Evolutionary conservation across 2,329 filamentous ascomycete species (phyloP).

Genomic region (Cladosporium sp.): DNA sequence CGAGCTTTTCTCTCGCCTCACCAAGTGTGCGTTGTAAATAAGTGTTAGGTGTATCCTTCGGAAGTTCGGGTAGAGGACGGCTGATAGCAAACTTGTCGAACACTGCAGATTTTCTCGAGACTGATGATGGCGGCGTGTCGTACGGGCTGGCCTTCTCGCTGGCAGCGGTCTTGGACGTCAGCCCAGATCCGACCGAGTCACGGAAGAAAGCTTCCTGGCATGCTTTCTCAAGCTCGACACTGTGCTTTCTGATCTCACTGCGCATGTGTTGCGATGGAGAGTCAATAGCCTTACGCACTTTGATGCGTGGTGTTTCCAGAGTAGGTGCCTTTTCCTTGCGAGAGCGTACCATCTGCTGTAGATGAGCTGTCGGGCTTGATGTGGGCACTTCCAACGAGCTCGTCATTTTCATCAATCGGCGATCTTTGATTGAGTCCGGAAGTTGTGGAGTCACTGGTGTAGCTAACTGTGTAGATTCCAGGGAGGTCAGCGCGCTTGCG

Average conservation of each 20-base stretch:
- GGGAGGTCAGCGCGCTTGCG: slow-evolving; percentile 36
- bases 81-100: slow-evolving; percentile 32
- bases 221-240: slow-evolving; percentile 78
- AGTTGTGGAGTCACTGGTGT: slow-evolving; percentile 25
- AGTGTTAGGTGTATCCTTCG: slow-evolving; percentile 46
- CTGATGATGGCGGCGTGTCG: slow-evolving; percentile 51
- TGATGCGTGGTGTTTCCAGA: slow-evolving; percentile 29
- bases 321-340: slow-evolving; percentile 30
- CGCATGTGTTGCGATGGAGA: slow-evolving; percentile 54
- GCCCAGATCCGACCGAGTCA: slow-evolving; percentile 52
- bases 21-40: slow-evolving; percentile 53
- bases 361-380: slow-evolving; percentile 29
- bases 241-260: slow-evolving; percentile 79
- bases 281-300: slow-evolving; percentile 36
- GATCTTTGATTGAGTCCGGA: slow-evolving; percentile 16
- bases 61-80: slow-evolving; percentile 44
- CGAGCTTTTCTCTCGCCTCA: slow-evolving; percentile 56
- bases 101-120: slow-evolving; percentile 31
- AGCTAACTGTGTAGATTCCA: slow-evolving; percentile 23
- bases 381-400: slow-evolving; percentile 11
- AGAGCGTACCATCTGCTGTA: slow-evolving; percentile 29
- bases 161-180: slow-evolving; percentile 37
- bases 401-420: background rate
- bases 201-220: slow-evolving; percentile 91
- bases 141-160: slow-evolving; percentile 38